Conservation (phyloP, 2,329 filamentous ascomycete genomes). For the Periglandula ipomoeae region DNA sequence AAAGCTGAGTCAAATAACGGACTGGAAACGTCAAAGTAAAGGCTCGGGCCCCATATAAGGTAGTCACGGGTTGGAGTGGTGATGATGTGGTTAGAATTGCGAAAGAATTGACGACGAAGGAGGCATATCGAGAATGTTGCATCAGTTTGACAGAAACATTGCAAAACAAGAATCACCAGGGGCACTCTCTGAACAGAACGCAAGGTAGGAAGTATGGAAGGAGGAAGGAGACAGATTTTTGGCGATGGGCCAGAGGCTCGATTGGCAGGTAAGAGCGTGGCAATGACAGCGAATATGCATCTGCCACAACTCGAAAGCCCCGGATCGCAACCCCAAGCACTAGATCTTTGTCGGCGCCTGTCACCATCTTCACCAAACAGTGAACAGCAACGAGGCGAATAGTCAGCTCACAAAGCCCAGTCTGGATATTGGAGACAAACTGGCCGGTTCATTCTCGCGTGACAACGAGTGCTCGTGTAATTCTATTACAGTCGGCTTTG, state of each 20-base stretch:
- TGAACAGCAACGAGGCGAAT: too few species aligned
- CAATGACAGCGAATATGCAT: background rate
- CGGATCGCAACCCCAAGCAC: background rate
- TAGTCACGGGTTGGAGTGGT: background rate
- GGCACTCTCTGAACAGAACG: background rate
- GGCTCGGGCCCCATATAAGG: background rate
- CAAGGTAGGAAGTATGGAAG: background rate
- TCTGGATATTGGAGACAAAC: too few species aligned
- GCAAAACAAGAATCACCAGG: background rate
- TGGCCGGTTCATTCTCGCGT: too few species aligned
- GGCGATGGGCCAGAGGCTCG: background rate
- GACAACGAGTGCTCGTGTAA: too few species aligned
- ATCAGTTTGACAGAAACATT: background rate
- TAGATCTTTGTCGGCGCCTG: background rate
- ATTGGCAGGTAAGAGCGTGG: background rate
- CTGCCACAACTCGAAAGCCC: background rate
- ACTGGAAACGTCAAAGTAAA: background rate
- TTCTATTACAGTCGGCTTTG: too few species aligned
- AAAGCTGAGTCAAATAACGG: slow-evolving; percentile 1
- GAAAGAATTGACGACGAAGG: background rate
- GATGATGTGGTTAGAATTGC: background rate
- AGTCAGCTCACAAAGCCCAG: background rate
- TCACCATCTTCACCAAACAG: too few species aligned
- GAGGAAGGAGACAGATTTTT: slow-evolving; percentile 5
- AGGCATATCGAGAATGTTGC: background rate